phyloP scores from a whole-genome alignment of 306 rosid species.

The Lupinus albus region DNA sequence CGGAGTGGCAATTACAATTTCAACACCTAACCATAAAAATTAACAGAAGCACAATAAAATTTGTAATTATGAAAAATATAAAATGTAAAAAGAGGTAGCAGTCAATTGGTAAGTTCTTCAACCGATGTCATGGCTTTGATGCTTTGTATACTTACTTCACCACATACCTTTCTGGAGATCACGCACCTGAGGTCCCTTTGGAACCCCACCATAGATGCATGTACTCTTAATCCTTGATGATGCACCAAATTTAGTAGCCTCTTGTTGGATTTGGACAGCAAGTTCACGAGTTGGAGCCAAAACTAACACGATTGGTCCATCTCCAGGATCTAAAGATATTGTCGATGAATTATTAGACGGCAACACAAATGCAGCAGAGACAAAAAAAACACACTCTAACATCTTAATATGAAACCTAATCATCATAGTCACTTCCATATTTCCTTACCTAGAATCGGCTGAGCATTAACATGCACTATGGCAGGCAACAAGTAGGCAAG shows the following conservation, averaged over 20 bases:
- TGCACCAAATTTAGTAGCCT: slow-evolving; percentile 93
- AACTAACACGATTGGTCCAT: slow-evolving; percentile 94
- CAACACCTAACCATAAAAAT: slow-evolving; percentile 72
- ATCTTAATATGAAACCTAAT: slow-evolving; percentile 10
- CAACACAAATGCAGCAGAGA: background rate
- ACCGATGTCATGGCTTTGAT: slow-evolving; percentile 25
- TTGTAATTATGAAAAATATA: slow-evolving; percentile 20
- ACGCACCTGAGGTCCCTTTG: slow-evolving; percentile 99
- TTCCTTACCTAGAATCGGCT: slow-evolving; percentile 78
- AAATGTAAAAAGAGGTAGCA: slow-evolving; percentile 3
- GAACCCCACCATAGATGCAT: slow-evolving; percentile 98
- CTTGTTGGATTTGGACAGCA: slow-evolving; percentile 96
- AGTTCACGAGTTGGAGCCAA: slow-evolving; percentile 99
- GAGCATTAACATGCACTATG: slow-evolving; percentile 97
- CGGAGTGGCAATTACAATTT: slow-evolving; percentile 94
- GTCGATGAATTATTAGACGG: slow-evolving; percentile 1
- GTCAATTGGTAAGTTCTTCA: slow-evolving; percentile 9
- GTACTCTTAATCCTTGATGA: slow-evolving; percentile 94
- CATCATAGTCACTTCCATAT: slow-evolving; percentile 22
- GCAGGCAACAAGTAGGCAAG: slow-evolving; percentile 95
- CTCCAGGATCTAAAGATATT: slow-evolving; percentile 78
- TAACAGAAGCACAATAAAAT: slow-evolving; percentile 37
- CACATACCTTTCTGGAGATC: slow-evolving; percentile 95
- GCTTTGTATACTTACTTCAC: slow-evolving; percentile 36
- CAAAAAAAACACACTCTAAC: background rate